Base-by-base conservation (phyloP, 805 yeast species). In the Maudiozyma serrabonitensis region DNA sequence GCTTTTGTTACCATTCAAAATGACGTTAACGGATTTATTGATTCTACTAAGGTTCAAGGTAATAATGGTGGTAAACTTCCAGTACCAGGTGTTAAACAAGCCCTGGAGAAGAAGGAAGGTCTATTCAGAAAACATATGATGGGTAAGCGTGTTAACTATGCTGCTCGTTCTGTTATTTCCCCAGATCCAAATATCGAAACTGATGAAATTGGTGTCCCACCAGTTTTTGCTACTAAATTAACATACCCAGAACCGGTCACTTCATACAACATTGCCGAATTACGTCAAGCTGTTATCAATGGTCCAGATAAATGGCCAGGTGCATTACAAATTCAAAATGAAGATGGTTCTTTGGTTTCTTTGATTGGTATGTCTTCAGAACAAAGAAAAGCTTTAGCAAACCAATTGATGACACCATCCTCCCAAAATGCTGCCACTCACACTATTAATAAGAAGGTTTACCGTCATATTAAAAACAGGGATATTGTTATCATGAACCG, bases 281-380 rank as follows among this genome's bases (percentile, higher is more conserved):
- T 93, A 65, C 81, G 98, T 64, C 84, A 84, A 69, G 96, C 96
- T 2, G 97, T 95, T 34, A 87, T 90, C 50, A 93, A 95, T 69
- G 99, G 99, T 60, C 98, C 99, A 31, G 90, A 87, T 54, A 80
- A 78, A 59, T 95, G 99, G 99, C 99, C 99, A 12, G 99, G 99
- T 71, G 99, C 99, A 45, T 78, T 84, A 26, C 95, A 87, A 70
- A 82, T 93, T 49, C 97, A 93, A 71, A 87, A 88, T 61, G 99
- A 95, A 72, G 96, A 89, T 69, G 98, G 98, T 16, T 72, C 84
- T 23, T 69, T 88, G 52, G 78, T 86, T 8, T 82, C 95, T 19
- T 75, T 95, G 61, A 76, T 84, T 47, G 93, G 93, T 37, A 88
- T 93, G 96, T 81, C 91, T 9, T 57, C 78, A 39, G 99, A 93